Evolutionary conservation across 306 rosid genomes (phyloP).

Genomic region (Mimosa pudica): DNA sequence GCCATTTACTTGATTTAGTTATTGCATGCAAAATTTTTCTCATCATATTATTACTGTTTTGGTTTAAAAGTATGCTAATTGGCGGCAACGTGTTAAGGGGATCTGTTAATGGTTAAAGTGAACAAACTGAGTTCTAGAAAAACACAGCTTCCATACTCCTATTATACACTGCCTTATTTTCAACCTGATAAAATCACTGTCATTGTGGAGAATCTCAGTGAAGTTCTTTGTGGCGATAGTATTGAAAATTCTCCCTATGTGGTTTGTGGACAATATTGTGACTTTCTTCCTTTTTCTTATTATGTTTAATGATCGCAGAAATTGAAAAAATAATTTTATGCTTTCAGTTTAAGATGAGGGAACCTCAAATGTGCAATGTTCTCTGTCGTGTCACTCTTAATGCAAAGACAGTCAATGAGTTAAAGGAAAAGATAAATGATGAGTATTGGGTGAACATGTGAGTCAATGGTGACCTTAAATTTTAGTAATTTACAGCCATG

Average conservation of each 20-base stretch:
- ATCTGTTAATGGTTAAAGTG: conserved; percentile 59
- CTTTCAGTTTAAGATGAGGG: conserved; percentile 71
- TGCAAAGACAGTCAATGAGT: conserved; percentile 56
- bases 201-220: conserved; percentile 81
- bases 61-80: conserved; percentile 4
- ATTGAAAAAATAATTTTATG: conserved; percentile 7
- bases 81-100: conserved; percentile 60
- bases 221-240: conserved; percentile 76
- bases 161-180: conserved; percentile 67
- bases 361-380: conserved; percentile 66
- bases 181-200: conserved; percentile 55
- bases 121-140: conserved; percentile 68
- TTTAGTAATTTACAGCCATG: conserved; percentile 1
- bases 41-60: background rate
- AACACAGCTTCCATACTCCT: conserved; percentile 73
- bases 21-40: background rate
- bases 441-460: conserved; percentile 74
- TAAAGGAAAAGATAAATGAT: conserved; percentile 67
- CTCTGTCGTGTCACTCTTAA: conserved; percentile 49
- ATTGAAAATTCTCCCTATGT: conserved; percentile 72
- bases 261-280: conserved; percentile 33
- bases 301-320: background rate
- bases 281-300: conserved; percentile 9
- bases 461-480: conserved; percentile 32
- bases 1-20: background rate